These are phyloP conservation scores for Canavalia gladiata DNA, from an alignment of 306 rosid species.

Conservation along the genomic window DNA sequence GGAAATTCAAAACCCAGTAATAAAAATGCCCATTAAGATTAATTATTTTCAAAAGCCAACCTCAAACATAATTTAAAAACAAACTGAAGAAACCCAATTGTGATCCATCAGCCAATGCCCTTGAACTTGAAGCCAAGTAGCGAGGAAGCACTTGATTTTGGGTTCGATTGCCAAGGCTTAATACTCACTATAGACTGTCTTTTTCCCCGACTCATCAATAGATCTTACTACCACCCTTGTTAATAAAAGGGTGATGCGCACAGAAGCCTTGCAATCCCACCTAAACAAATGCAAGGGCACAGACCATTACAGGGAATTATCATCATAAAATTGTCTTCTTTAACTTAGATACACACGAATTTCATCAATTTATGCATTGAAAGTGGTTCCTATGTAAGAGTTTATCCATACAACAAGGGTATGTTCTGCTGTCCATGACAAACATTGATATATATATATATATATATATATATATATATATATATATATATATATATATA, in stretches of 20 bases:
- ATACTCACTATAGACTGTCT: neutral
- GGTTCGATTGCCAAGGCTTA: conserved; percentile 5
- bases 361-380: conserved; percentile 2
- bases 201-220: too few relatives aligned
- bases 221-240: neutral
- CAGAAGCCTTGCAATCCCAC: neutral
- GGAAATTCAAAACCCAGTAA: neutral
- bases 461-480: too few relatives aligned
- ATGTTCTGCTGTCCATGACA: neutral
- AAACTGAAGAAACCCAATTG: conserved; percentile 25
- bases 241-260: neutral
- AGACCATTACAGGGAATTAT: neutral
- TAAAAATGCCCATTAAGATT: neutral
- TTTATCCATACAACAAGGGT: neutral
- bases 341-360: neutral
- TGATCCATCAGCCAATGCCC: conserved; percentile 13
- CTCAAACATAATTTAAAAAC: conserved; percentile 9
- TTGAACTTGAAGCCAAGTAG: conserved; percentile 1
- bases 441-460: neutral
- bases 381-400: neutral
- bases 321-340: neutral
- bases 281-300: conserved; percentile 1
- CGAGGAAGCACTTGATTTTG: neutral
- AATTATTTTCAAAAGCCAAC: conserved; percentile 17
- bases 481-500: too few relatives aligned